Percentiles rank a stretch among this genome's conserved stretches.
These are phyloP conservation scores for Candida gigantensis DNA, from an alignment of 1,139 yeast species.

Conservation along the genomic window DNA sequence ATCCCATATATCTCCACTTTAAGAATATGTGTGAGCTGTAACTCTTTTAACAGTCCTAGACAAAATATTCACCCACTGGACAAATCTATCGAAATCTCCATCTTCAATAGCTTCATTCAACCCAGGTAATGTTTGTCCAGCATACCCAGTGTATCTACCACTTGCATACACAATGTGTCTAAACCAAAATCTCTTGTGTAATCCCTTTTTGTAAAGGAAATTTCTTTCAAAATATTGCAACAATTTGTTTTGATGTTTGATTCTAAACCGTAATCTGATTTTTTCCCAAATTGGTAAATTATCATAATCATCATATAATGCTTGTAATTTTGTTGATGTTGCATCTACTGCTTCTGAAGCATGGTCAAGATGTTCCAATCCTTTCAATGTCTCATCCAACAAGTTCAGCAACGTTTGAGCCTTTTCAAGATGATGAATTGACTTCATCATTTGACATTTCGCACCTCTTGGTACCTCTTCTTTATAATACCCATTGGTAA, in stretches of 20 bases:
- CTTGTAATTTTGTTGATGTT: constrained; percentile 33
- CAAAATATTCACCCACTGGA: constrained; percentile 58
- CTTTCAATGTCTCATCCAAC: constrained; percentile 24
- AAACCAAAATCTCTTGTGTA: constrained; percentile 75
- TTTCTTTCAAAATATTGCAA: constrained; percentile 63
- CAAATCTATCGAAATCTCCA: constrained; percentile 50
- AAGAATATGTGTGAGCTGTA: too few species aligned
- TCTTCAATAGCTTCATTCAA: constrained; percentile 80
- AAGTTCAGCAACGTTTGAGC: constrained; percentile 31
- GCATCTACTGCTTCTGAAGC: constrained; percentile 40
- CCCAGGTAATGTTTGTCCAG: constrained; percentile 81
- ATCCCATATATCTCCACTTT: too few species aligned
- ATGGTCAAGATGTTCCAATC: constrained; percentile 28
- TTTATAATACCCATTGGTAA: constrained; percentile 27
- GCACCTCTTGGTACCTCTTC: constrained; percentile 7
- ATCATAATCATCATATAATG: constrained; percentile 34
- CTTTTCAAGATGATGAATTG: constrained; percentile 16
- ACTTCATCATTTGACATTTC: constrained; percentile 10
- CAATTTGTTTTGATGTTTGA: constrained; percentile 41
- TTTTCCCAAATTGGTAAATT: constrained; percentile 43
- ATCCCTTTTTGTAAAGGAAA: constrained; percentile 64
- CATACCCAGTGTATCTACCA: constrained; percentile 83
- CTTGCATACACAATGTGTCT: constrained; percentile 83
- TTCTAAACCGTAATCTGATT: constrained; percentile 35
- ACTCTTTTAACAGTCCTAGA: constrained; percentile 37